A percentile compares a stretch with the other conserved stretches of the same genome.
Conservation (phyloP, 306 rosid species). For the Lotus japonicus region DNA sequence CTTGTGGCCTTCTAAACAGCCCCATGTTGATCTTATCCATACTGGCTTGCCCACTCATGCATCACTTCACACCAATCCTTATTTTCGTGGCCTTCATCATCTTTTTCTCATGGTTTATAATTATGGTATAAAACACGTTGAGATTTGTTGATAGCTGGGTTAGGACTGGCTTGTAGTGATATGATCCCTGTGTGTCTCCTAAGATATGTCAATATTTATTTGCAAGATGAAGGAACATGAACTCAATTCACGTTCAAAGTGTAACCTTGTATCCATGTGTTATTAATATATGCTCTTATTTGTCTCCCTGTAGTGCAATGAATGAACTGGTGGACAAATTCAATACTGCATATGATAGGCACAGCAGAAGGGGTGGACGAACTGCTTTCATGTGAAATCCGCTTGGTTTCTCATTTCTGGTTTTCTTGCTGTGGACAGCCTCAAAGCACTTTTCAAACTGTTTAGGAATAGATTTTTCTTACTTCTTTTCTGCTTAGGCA, state of each 20-base stretch:
- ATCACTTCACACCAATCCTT: neutral
- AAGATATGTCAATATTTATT: neutral
- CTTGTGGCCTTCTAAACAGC: neutral
- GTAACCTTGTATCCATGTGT: neutral
- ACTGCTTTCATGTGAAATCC: slow-evolving; percentile 67
- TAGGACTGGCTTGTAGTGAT: neutral
- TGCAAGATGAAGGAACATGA: neutral
- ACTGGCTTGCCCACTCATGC: neutral
- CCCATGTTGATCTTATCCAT: neutral
- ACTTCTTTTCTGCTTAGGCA: slow-evolving; percentile 13
- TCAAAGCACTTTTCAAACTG: slow-evolving; percentile 7
- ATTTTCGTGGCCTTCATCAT: neutral
- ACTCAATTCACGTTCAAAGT: neutral
- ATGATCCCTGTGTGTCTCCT: neutral
- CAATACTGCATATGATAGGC: slow-evolving; percentile 88
- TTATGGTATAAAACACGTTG: neutral
- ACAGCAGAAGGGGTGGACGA: slow-evolving; percentile 88
- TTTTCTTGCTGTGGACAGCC: slow-evolving; percentile 3
- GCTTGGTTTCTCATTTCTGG: slow-evolving; percentile 12
- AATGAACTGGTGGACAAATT: slow-evolving; percentile 75
- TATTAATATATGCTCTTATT: neutral
- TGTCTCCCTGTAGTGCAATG: slow-evolving; percentile 33
- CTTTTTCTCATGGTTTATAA: neutral
- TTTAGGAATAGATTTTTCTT: neutral
- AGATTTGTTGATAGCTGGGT: neutral